Base-by-base conservation (phyloP, 306 rosid genomes). In the Lotus japonicus region DNA sequence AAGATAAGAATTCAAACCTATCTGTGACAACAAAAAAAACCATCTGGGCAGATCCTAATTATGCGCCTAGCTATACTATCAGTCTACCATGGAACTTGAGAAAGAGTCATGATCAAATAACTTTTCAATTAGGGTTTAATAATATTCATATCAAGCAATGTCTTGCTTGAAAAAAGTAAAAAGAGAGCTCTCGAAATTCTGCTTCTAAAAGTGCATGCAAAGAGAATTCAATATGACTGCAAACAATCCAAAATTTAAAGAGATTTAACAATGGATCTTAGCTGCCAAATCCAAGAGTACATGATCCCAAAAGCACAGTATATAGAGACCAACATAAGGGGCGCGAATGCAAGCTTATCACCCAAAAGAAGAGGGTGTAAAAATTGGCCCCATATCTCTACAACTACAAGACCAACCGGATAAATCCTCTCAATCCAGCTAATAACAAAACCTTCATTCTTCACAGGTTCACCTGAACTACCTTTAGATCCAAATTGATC, bases 241-340 rank as follows among this genome's bases (percentile, higher is more conserved):
- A 63, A 23, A 21, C n/a, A 77, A 28, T 33, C 60, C 59, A 58
- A 21, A 42, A 58, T 28, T 70, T 59, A 77, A 33, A 11, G 55
- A 36, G 83, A 74, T 66, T 64, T 77, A 77, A 83, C 75, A 39
- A 94, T 84, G 49, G 61, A 71, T 73, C 63, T 67, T 56, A 92
- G 78, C 85, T 94, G 97, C 95, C 96, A 88, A 71, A 86, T 79
- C 96, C 95, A 94, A 46, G 94, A 85, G 83, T 90, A 94, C 81
- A 82, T 57, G 56, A 88, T 75, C 71, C 96, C 98, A 4, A 90
- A 54, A 41, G 95, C 80, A 80, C 94, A 82, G 71, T 88, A 90
- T 18, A 84, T 45, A 13, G 97, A 92, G 66, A 83, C 77, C 72
- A 90, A 77, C 96, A 94, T 83, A 7, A 94, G 90, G 54, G 97